Percentiles rank a stretch among this genome's conserved stretches.
Conservation (phyloP, 768 basidiomycete genomes). For the Leccinum aurantiacum region DNA sequence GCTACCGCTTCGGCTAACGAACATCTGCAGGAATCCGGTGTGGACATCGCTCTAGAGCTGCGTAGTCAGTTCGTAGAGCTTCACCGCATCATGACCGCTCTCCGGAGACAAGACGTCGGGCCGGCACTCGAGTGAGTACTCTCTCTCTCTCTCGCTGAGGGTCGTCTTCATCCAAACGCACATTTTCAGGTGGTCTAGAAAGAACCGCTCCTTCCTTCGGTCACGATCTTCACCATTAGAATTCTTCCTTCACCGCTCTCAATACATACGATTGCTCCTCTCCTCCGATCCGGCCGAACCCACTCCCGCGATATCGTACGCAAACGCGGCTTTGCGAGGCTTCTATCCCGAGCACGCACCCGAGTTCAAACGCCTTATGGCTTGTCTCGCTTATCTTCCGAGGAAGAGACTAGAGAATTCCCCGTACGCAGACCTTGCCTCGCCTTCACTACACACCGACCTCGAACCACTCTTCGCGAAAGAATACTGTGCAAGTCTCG, state of each 20-base stretch:
- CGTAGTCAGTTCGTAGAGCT: slow-evolving; percentile 64
- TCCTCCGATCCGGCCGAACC: slow-evolving; percentile 58
- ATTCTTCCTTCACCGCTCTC: slow-evolving; percentile 87
- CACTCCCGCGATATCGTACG: slow-evolving; percentile 69
- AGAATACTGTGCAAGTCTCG: slow-evolving; percentile 84
- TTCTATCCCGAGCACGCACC: slow-evolving; percentile 61
- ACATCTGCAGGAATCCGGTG: slow-evolving; percentile 58
- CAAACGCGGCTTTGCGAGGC: slow-evolving; percentile 58
- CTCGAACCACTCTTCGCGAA: slow-evolving; percentile 82
- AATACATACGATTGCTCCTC: slow-evolving; percentile 79
- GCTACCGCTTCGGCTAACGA: background rate
- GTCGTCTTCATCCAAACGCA: slow-evolving; percentile 1
- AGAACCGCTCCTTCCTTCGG: slow-evolving; percentile 64
- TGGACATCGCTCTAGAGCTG: slow-evolving; percentile 52
- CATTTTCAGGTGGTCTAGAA: slow-evolving; percentile 70
- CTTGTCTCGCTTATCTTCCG: slow-evolving; percentile 71
- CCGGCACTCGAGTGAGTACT: slow-evolving; percentile 84
- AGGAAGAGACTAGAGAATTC: slow-evolving; percentile 61
- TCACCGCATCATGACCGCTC: slow-evolving; percentile 67
- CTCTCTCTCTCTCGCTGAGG: too few species aligned
- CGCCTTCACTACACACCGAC: slow-evolving; percentile 70
- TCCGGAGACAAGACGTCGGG: slow-evolving; percentile 62
- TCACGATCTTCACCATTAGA: slow-evolving; percentile 78
- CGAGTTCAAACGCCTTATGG: slow-evolving; percentile 71
- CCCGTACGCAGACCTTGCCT: slow-evolving; percentile 74